Base-by-base conservation (phyloP, 257 asterid species). In the Solanum pimpinellifolium region DNA sequence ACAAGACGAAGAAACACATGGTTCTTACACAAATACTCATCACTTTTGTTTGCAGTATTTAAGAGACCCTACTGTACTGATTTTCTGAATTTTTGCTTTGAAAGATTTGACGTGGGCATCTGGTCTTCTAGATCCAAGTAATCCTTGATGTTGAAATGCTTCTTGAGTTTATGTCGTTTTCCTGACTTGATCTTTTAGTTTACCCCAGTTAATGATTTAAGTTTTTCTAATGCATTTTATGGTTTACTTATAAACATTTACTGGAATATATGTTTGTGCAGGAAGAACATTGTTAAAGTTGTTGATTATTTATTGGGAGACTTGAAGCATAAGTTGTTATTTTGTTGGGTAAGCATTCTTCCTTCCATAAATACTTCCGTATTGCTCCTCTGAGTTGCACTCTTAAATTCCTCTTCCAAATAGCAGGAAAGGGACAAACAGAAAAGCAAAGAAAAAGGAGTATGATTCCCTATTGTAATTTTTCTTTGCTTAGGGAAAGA, bases 81-180 rank as follows among this genome's bases (percentile, higher is more conserved):
- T 81, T 97, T 95, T 90, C 93, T 96, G 91, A 91, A 92, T 86
- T 96, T 96, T 87, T 96, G 99, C 94, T 93, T 92, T 88, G 93
- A 93, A 90, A 95, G 90, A 87, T 96, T 94, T 88, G 94, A 92
- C 84, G 98, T 96, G 47, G 98, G 91, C 84, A 91, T 96, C 87
- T 96, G 99, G 98, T 95, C 99, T 68, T 96, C 99, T 83, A 92
- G 98, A 92, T 82, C 96, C 85, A 94, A 93, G 99, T 96, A 92
- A 29, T 72, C 33, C 23, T 66, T 81, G 83, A 23, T 75, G 42
- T 68, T 83, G 23, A 81, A 37, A 69, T 35, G 59, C 88, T 86
- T 85, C 25, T 84, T 88, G 70, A 83, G 74, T 56, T 66, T 37
- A 85, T n/a, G 27, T 49, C 59, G 74, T 78, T 72, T 62, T 87